These are phyloP conservation scores for Sequoia sempervirens DNA, from an alignment of 75 land plant genomes.

Conservation along the genomic window DNA sequence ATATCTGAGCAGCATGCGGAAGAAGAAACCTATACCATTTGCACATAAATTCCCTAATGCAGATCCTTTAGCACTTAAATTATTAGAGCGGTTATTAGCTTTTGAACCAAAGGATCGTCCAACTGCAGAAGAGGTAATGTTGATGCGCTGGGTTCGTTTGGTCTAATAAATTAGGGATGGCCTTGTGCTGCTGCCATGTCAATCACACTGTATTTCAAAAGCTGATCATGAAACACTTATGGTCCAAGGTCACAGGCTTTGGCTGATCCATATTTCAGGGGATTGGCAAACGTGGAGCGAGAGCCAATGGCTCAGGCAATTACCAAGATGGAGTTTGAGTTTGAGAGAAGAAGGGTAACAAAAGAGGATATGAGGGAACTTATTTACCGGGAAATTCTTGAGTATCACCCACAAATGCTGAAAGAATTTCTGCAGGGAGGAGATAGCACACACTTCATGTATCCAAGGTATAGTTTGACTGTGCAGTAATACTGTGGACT, in stretches of 20 bases:
- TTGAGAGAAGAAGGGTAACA: constrained; percentile 84
- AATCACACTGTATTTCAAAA: neutral
- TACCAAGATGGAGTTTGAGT: constrained; percentile 92
- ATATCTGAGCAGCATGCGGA: constrained; percentile 79
- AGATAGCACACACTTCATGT: constrained; percentile 83
- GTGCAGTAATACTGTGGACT: neutral
- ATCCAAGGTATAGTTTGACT: constrained; percentile 65
- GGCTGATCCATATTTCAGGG: constrained; percentile 91
- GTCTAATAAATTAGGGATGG: neutral
- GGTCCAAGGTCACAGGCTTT: constrained; percentile 59
- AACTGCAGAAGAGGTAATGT: constrained; percentile 78
- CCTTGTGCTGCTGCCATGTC: neutral
- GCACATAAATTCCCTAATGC: constrained; percentile 81
- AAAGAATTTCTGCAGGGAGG: constrained; percentile 73
- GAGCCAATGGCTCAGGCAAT: constrained; percentile 91
- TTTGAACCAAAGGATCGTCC: constrained; percentile 91
- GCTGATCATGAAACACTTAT: constrained; percentile 7
- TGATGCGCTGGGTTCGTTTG: neutral
- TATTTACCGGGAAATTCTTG: constrained; percentile 85
- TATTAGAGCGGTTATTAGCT: constrained; percentile 77
- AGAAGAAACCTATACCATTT: constrained; percentile 67
- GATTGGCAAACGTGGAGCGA: constrained; percentile 79
- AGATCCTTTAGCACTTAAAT: constrained; percentile 79
- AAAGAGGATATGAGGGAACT: constrained; percentile 96
- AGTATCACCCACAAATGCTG: constrained; percentile 88